Base-by-base conservation (phyloP, 768 basidiomycete species). In the Kwoniella sp. region DNA sequence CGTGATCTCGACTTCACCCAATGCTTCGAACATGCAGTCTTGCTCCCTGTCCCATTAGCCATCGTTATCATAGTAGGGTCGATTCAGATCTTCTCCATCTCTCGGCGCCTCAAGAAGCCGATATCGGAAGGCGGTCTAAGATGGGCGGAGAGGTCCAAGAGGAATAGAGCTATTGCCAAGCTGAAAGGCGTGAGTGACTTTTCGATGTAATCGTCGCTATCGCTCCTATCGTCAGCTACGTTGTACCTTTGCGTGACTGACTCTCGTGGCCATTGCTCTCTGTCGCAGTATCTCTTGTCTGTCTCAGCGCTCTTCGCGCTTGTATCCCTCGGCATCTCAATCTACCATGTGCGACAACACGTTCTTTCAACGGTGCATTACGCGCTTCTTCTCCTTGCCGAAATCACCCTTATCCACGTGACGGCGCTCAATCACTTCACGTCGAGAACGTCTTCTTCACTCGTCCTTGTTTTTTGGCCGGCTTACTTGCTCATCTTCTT, bases 391-490 rank as follows among this genome's bases (percentile, higher is more conserved):
- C 83, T 87, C 0, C 55, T 87, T 0, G 84, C 86, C 0, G 75
- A 90, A 4, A 53, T 85, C 23, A 69, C 84, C 13, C 81, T 86
- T 20, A 74, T 85, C 2, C 66, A 82, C 25, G 81, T 92, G 50
- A 88, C 88, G 1, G 85, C 85, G 68, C 79, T 85, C 62, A 92
- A 90, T 68, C 91, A 93, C 77, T 85, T 86, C 38, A 86, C 87
- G 17, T 85, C 87, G 0, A 85, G 87, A 20, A 84, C 85, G 9
- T 89, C 93, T 0, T 91, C 91, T 0, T 84, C 89, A 1, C 75
- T 87, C 13, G 81, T 93, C 38, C 85, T 96, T 11, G 77, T 94
- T 54, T 94, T 91, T 81, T 95, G 91, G 89, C 91, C 92, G 0
- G 56, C 85, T 9, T 90, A 91, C 70, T 55, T 86, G 13, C 22